Conservation (phyloP, 106 monocot genomes). For the Platanthera zijinensis region DNA sequence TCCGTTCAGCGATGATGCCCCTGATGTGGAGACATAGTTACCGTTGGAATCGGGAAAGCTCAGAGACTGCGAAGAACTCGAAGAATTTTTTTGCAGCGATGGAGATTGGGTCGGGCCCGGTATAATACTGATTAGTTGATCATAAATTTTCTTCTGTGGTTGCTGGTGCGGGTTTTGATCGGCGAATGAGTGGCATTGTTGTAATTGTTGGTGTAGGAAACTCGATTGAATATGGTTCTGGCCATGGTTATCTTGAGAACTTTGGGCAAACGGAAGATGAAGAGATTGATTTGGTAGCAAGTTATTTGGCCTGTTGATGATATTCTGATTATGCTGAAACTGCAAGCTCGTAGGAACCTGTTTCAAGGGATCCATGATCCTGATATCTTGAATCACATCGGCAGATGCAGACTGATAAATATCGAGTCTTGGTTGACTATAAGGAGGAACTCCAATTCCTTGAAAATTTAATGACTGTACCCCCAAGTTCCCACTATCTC, state of each 20-base stretch:
- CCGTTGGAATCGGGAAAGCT: constrained; percentile 39
- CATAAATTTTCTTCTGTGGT: constrained; percentile 17
- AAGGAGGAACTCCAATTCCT: constrained; percentile 55
- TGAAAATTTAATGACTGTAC: constrained; percentile 68
- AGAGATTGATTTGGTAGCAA: constrained; percentile 31
- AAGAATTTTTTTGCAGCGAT: constrained; percentile 12
- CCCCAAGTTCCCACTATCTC: constrained; percentile 46
- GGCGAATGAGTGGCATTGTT: constrained; percentile 13
- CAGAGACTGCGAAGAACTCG: constrained; percentile 37
- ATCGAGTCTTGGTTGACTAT: constrained; percentile 65
- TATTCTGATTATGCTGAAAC: constrained; percentile 49
- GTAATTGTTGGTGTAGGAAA: constrained; percentile 18
- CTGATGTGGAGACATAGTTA: constrained; percentile 26
- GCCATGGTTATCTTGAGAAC: constrained; percentile 30
- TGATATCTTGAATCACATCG: constrained; percentile 54
- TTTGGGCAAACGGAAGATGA: constrained; percentile 21
- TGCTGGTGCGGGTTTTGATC: constrained; percentile 12
- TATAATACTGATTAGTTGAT: constrained; percentile 28
- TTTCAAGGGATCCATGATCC: constrained; percentile 44
- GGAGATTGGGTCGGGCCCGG: constrained; percentile 12
- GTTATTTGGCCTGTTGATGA: constrained; percentile 10
- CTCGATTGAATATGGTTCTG: constrained; percentile 20
- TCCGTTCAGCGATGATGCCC: constrained; percentile 38
- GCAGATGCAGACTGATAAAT: constrained; percentile 59
- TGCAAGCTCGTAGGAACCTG: constrained; percentile 29